Conservation (phyloP, 1,284 basidiomycete genomes). For the Caloboletus firmus region DNA sequence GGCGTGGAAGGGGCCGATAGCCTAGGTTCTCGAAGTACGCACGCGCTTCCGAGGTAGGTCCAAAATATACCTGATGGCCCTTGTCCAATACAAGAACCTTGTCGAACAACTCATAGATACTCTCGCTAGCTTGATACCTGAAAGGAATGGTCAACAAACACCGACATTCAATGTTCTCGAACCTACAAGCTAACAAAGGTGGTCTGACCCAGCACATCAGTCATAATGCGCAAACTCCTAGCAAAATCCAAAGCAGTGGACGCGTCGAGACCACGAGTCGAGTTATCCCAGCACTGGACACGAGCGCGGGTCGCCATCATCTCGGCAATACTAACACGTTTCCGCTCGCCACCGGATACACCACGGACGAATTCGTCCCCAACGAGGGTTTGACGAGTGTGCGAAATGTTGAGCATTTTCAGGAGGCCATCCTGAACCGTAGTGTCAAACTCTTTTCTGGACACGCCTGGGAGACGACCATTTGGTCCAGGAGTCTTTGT, state of each 20-base stretch:
- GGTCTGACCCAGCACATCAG: slow-evolving; percentile 74
- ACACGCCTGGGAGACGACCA: slow-evolving; percentile 66
- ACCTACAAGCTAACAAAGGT: slow-evolving; percentile 76
- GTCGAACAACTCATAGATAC: slow-evolving; percentile 76
- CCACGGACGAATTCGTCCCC: slow-evolving; percentile 85
- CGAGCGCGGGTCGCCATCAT: slow-evolving; percentile 79
- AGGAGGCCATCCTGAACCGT: slow-evolving; percentile 64
- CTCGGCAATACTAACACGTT: slow-evolving; percentile 86
- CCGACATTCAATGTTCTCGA: slow-evolving; percentile 22
- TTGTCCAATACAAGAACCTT: slow-evolving; percentile 80
- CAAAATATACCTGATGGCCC: slow-evolving; percentile 84
- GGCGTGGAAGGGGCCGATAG: slow-evolving; percentile 70
- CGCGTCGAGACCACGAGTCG: slow-evolving; percentile 83
- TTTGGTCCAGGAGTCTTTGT: slow-evolving; percentile 69
- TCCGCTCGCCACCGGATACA: slow-evolving; percentile 83
- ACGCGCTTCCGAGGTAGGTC: slow-evolving; percentile 69
- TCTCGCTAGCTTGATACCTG: slow-evolving; percentile 83
- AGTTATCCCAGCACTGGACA: slow-evolving; percentile 83
- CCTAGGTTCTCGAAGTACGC: slow-evolving; percentile 79
- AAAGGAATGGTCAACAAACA: slow-evolving; percentile 1
- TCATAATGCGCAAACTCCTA: slow-evolving; percentile 72
- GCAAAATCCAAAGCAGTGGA: slow-evolving; percentile 82
- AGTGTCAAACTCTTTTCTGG: slow-evolving; percentile 57
- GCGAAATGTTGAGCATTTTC: slow-evolving; percentile 78
- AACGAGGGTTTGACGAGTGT: slow-evolving; percentile 75